A percentile compares a stretch with the other conserved stretches of the same genome.
These are phyloP conservation scores for Mycena belliarum DNA, from an alignment of 768 basidiomycete species.

Conservation along the genomic window DNA sequence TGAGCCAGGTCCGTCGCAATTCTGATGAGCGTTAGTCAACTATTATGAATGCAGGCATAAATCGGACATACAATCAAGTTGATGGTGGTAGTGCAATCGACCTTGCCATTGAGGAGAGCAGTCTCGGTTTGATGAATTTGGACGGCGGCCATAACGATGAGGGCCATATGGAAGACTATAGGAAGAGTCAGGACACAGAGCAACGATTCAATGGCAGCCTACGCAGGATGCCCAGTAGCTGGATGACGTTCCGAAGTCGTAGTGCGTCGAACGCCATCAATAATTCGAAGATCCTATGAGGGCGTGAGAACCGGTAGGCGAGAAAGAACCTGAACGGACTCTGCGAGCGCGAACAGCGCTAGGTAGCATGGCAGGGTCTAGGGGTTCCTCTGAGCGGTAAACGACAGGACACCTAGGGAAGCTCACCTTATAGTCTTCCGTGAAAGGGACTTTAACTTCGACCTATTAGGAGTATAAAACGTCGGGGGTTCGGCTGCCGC, in stretches of 20 bases:
- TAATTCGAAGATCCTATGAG: constrained; percentile 70
- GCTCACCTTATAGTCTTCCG: constrained; percentile 54
- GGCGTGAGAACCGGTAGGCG: background rate
- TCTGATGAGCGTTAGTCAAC: constrained; percentile 32
- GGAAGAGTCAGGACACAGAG: background rate
- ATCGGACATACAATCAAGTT: constrained; percentile 42
- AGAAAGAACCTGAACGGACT: constrained; percentile 45
- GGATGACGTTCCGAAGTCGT: constrained; percentile 74
- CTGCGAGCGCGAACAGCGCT: constrained; percentile 79
- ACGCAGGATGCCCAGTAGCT: constrained; percentile 75
- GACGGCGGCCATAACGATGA: constrained; percentile 72
- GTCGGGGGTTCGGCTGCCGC: background rate
- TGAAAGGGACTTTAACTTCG: constrained; percentile 46
- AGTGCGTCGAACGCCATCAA: constrained; percentile 85
- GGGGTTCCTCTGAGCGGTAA: constrained; percentile 17
- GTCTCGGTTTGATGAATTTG: constrained; percentile 75
- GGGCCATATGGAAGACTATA: constrained; percentile 72
- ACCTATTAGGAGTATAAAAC: constrained; percentile 43
- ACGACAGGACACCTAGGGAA: background rate
- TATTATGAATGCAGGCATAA: background rate
- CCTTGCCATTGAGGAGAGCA: constrained; percentile 48
- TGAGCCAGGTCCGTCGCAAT: constrained; percentile 48
- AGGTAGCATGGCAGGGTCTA: constrained; percentile 85
- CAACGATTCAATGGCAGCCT: constrained; percentile 21
- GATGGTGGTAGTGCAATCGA: constrained; percentile 34